Evolutionary conservation across 2,329 filamentous ascomycete genomes (phyloP).

Genomic region (Pezicula radicicola): DNA sequence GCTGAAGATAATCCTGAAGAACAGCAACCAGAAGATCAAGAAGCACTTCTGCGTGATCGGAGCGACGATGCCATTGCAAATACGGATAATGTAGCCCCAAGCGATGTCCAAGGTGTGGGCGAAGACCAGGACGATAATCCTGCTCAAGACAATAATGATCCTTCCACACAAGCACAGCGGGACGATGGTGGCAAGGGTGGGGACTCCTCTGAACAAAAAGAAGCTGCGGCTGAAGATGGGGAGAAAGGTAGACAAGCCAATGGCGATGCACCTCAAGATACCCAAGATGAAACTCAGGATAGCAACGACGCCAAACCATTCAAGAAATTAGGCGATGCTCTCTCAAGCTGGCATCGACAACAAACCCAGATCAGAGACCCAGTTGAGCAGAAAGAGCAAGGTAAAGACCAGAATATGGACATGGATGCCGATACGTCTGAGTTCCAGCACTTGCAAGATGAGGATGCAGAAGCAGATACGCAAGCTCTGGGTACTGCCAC

Average conservation of each 20-base stretch:
- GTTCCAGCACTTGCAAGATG: conserved; percentile 89
- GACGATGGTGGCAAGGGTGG: conserved; percentile 67
- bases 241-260: conserved; percentile 42
- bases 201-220: conserved; percentile 60
- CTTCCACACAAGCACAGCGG: conserved; percentile 58
- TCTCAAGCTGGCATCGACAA: conserved; percentile 90
- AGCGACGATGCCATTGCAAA: conserved; percentile 49
- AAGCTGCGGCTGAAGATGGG: conserved; percentile 62
- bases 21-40: conserved; percentile 48
- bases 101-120: conserved; percentile 61
- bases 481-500: conserved; percentile 88
- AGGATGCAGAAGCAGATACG: conserved; percentile 77
- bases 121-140: conserved; percentile 63
- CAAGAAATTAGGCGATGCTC: conserved; percentile 88
- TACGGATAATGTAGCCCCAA: conserved; percentile 60
- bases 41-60: conserved; percentile 32
- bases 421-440: conserved; percentile 74
- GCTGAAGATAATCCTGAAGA: conserved; percentile 45
- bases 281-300: conserved; percentile 34
- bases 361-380: conserved; percentile 70
- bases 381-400: conserved; percentile 47
- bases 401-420: conserved; percentile 26
- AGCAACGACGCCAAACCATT: conserved; percentile 65
- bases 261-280: conserved; percentile 34
- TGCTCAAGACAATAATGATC: conserved; percentile 59